A percentile compares a stretch with the other conserved stretches of the same genome.
Conservation (phyloP, 208 protist genomes). For the Trypanosoma platydactyli region DNA sequence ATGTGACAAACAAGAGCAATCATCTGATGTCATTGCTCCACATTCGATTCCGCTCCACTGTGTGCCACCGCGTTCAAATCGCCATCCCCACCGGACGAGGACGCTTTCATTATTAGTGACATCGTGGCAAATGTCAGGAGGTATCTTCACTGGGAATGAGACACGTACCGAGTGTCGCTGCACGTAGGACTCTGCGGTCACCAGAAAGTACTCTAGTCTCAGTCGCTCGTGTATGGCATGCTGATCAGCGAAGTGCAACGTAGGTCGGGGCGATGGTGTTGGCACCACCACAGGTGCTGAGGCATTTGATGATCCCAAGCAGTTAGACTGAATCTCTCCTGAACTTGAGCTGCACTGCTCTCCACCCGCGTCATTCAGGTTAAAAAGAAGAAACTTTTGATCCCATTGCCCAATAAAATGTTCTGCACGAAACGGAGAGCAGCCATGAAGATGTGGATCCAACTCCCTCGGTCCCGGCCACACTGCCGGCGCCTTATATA, state of each 20-base stretch:
- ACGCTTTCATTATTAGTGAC: slow-evolving; percentile 39
- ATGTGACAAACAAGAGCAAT: neutral
- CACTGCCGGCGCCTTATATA: slow-evolving; percentile 7
- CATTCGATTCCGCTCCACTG: neutral
- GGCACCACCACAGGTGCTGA: neutral
- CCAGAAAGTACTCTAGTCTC: slow-evolving; percentile 70
- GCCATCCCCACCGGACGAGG: slow-evolving; percentile 72
- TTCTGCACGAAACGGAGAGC: slow-evolving; percentile 18
- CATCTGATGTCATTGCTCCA: neutral
- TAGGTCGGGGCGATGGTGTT: neutral
- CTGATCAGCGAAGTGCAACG: slow-evolving; percentile 51
- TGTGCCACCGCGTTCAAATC: slow-evolving; percentile 32
- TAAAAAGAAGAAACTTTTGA: slow-evolving; percentile 26
- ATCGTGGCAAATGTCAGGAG: slow-evolving; percentile 33
- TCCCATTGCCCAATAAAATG: slow-evolving; percentile 32
- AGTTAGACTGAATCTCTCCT: neutral
- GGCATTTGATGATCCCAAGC: neutral
- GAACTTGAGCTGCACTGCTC: neutral
- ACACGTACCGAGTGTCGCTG: slow-evolving; percentile 11
- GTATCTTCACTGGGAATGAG: slow-evolving; percentile 33
- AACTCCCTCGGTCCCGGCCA: neutral
- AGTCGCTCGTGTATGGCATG: slow-evolving; percentile 81
- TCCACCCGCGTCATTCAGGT: neutral
- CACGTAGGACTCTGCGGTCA: slow-evolving; percentile 75
- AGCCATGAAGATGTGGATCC: neutral